Conservation (phyloP, 1,139 yeast species). For the Citeromyces siamensis region DNA sequence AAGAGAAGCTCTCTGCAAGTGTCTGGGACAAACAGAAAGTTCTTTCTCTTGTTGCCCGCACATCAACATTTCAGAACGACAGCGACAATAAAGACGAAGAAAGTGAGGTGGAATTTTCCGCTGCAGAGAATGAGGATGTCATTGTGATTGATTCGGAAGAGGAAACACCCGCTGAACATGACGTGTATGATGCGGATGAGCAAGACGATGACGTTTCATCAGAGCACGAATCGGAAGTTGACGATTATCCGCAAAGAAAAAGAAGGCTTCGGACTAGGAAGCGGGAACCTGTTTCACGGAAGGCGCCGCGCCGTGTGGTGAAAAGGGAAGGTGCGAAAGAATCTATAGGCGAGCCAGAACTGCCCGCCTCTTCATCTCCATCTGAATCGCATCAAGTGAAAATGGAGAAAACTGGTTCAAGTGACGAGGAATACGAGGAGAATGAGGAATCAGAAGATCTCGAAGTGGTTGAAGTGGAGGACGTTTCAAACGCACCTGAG, state of each 20-base stretch:
- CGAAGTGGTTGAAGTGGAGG: not conserved
- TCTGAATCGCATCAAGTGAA: too few relatives aligned
- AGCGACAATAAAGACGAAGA: not conserved
- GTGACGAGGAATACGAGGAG: too few relatives aligned
- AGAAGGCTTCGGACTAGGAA: too few relatives aligned
- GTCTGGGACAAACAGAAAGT: not conserved
- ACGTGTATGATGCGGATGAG: conserved; percentile 1
- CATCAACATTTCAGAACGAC: not conserved
- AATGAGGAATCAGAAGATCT: not conserved
- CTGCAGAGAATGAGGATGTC: not conserved
- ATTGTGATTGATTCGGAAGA: not conserved
- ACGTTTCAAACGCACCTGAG: not conserved
- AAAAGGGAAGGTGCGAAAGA: too few relatives aligned
- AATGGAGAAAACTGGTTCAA: too few relatives aligned
- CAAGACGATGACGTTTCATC: not conserved
- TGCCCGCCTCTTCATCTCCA: too few relatives aligned
- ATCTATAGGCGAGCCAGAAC: too few relatives aligned
- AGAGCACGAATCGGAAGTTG: not conserved
- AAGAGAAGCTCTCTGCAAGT: not conserved
- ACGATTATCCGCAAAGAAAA: too few relatives aligned
- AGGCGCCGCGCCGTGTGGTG: too few relatives aligned
- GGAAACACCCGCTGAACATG: not conserved
- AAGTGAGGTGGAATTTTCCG: conserved; percentile 1
- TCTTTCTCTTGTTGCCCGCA: not conserved
- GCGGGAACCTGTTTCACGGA: too few relatives aligned